Conservation (phyloP, 1,284 basidiomycete species). For the Cryptococcus neoformans region DNA sequence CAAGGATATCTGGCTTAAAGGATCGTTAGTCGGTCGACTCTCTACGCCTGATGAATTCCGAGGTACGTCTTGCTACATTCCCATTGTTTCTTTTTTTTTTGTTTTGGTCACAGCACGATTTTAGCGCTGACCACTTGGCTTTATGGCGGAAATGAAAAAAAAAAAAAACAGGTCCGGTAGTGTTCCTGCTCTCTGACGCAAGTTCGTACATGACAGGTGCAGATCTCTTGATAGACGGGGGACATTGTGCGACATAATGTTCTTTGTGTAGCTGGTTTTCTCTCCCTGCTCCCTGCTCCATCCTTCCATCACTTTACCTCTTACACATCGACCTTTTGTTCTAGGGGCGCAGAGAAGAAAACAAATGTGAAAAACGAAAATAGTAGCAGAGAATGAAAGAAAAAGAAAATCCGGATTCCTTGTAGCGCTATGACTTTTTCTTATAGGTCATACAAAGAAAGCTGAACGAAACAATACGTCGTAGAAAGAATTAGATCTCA, state of each 20-base stretch:
- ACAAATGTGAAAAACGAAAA: too few relatives aligned
- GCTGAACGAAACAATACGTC: too few relatives aligned
- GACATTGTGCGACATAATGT: slow-evolving; percentile 37
- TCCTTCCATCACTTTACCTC: too few relatives aligned
- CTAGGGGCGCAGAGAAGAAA: too few relatives aligned
- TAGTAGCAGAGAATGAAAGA: too few relatives aligned
- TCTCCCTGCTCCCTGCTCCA: too few relatives aligned
- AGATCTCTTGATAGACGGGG: slow-evolving; percentile 4
- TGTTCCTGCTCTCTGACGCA: slow-evolving; percentile 50
- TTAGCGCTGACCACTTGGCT: neutral
- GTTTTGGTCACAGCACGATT: too few relatives aligned
- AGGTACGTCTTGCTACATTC: slow-evolving; percentile 11
- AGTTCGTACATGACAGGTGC: slow-evolving; percentile 34
- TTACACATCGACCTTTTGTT: too few relatives aligned
- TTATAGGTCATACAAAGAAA: too few relatives aligned
- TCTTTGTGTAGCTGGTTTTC: neutral
- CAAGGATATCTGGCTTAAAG: slow-evolving; percentile 28
- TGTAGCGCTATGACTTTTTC: too few relatives aligned
- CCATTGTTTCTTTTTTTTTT: neutral
- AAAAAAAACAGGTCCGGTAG: slow-evolving; percentile 23
- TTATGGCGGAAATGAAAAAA: neutral
- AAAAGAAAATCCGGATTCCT: too few relatives aligned
- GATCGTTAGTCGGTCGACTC: slow-evolving; percentile 24
- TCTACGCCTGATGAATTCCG: slow-evolving; percentile 36
- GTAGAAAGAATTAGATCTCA: too few relatives aligned